These are phyloP conservation scores for Crepidotus sp. DNA, from an alignment of 1,284 basidiomycete genomes.

Conservation along the genomic window DNA sequence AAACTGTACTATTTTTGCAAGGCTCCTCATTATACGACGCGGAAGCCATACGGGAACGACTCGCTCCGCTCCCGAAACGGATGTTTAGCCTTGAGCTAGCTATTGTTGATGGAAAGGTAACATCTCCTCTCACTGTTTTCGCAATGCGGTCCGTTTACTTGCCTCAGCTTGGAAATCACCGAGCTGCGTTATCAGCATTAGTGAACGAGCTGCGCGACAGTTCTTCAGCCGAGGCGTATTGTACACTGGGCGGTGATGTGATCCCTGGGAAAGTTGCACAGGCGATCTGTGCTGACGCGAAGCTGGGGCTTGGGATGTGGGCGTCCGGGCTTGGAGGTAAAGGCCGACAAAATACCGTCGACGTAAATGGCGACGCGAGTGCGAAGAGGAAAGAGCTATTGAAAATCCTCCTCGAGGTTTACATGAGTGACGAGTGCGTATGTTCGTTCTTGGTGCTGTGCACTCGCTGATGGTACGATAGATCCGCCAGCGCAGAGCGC, in stretches of 20 bases:
- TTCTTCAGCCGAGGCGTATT: constrained; percentile 74
- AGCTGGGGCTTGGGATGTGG: constrained; percentile 47
- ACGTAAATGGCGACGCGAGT: constrained; percentile 48
- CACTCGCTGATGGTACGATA: constrained; percentile 21
- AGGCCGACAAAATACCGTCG: constrained; percentile 33
- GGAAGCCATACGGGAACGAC: constrained; percentile 33
- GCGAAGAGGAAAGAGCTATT: constrained; percentile 51
- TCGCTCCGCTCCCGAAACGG: constrained; percentile 39
- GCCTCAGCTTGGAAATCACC: constrained; percentile 55
- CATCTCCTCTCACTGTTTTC: constrained; percentile 13
- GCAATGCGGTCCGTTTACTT: constrained; percentile 2
- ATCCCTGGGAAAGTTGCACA: constrained; percentile 54
- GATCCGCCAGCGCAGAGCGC: constrained; percentile 39
- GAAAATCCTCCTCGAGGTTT: constrained; percentile 68
- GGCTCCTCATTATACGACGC: constrained; percentile 63
- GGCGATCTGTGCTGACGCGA: constrained; percentile 41
- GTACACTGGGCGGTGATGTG: constrained; percentile 65
- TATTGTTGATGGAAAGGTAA: constrained; percentile 75
- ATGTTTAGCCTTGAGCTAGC: constrained; percentile 66
- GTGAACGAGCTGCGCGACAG: constrained; percentile 66
- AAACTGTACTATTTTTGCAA: constrained; percentile 71
- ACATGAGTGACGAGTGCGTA: constrained; percentile 60
- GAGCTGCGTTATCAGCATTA: constrained; percentile 57
- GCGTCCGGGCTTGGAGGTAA: constrained; percentile 19
- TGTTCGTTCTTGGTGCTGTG: background rate